phyloP scores from a whole-genome alignment of 148 eudicot genomes.

The Fagopyrum esculentum region DNA sequence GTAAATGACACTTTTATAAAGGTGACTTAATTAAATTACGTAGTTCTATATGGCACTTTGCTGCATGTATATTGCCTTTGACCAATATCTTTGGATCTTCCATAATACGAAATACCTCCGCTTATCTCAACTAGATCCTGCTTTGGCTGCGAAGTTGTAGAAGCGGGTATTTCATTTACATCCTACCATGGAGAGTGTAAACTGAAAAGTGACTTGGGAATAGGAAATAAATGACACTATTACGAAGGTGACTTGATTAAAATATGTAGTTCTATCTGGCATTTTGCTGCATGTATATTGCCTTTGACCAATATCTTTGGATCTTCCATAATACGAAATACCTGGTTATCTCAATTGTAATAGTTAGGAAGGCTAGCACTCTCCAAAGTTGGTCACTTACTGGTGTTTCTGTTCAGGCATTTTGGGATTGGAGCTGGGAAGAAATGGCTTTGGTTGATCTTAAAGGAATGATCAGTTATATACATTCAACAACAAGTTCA shows the following conservation, averaged over 20 bases:
- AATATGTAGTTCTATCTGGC: not conserved
- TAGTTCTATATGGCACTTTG: not conserved
- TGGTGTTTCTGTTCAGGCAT: conserved; percentile 39
- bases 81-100: not conserved
- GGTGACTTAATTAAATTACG: not conserved
- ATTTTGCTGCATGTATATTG: not conserved
- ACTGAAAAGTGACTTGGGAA: not conserved
- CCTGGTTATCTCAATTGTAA: not conserved
- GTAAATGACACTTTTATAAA: not conserved
- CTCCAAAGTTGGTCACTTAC: not conserved
- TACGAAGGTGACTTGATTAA: not conserved
- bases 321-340: not conserved
- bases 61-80: not conserved
- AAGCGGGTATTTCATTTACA: not conserved
- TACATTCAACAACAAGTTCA: conserved; percentile 42
- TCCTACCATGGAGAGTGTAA: not conserved
- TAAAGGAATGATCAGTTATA: conserved; percentile 58
- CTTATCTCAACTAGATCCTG: not conserved
- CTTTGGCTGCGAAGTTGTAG: not conserved
- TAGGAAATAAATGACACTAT: not conserved
- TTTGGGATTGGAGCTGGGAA: conserved; percentile 99
- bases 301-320: not conserved
- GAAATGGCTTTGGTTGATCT: conserved; percentile 81
- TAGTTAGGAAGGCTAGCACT: not conserved
- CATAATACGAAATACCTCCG: not conserved